A percentile compares a stretch with the other conserved stretches of the same genome.
These are phyloP conservation scores for Alliaria petiolata DNA, from an alignment of 345 rosid genomes.

Conservation along the genomic window DNA sequence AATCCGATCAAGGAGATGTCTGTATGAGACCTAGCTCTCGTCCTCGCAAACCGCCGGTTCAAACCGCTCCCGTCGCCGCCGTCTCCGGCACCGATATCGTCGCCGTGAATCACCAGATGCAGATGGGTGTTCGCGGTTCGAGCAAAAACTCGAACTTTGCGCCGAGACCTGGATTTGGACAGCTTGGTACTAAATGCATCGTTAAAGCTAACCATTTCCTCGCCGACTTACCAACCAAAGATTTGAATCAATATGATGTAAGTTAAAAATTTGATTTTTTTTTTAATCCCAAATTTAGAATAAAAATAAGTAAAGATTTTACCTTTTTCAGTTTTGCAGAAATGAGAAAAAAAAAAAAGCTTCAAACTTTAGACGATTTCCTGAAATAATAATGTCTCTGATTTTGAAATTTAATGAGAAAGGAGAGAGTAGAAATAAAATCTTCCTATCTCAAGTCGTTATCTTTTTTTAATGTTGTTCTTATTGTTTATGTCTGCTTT, in stretches of 20 bases:
- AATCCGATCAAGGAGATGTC: constrained; percentile 86
- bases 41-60: constrained; percentile 57
- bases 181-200: constrained; percentile 83
- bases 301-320: no score
- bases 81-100: constrained; percentile 16
- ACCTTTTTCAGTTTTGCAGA: constrained; percentile 12
- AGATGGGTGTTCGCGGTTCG: constrained; percentile 58
- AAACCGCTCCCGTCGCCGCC: neutral
- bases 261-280: neutral
- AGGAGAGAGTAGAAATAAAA: neutral
- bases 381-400: no score
- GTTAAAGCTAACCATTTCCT: constrained; percentile 99
- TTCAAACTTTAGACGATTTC: neutral
- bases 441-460: neutral
- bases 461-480: constrained; percentile 42
- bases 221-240: constrained; percentile 84
- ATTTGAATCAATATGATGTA: constrained; percentile 96
- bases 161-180: constrained; percentile 85
- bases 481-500: no score
- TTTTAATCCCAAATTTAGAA: no score
- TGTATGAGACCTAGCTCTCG: constrained; percentile 92
- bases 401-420: constrained; percentile 8
- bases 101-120: constrained; percentile 31
- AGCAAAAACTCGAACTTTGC: constrained; percentile 77
- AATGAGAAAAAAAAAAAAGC: neutral